Evolutionary conservation across 345 rosid species (phyloP).

Genomic region (Hevea brasiliensis): DNA sequence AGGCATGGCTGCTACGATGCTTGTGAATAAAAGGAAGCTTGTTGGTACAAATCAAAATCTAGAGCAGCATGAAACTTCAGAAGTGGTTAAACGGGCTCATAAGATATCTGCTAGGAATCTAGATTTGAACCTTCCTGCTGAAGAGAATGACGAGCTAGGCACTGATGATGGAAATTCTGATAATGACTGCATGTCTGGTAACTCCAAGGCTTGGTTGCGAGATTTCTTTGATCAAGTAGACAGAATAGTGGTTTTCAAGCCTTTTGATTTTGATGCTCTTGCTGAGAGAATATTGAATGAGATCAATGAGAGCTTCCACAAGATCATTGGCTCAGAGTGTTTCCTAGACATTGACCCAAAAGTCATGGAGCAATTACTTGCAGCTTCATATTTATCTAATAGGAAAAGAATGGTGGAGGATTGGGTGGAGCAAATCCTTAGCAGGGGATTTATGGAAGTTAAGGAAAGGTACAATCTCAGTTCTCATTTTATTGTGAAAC

Average conservation of each 20-base stretch:
- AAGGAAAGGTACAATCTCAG: conserved; percentile 22
- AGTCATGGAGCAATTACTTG: conserved; percentile 49
- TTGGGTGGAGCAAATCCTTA: conserved; percentile 57
- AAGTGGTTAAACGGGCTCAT: conserved; percentile 29
- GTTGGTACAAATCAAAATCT: conserved; percentile 27
- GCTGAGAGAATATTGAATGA: conserved; percentile 37
- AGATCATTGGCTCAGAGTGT: conserved; percentile 40
- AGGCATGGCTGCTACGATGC: conserved; percentile 15
- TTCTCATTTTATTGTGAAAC: conserved; percentile 39
- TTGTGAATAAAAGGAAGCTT: conserved; percentile 35
- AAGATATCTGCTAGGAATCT: conserved; percentile 42
- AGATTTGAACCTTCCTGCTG: conserved; percentile 69
- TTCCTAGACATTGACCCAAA: conserved; percentile 47
- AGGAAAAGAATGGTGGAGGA: conserved; percentile 38
- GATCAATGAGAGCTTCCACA: conserved; percentile 37
- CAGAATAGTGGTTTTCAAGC: conserved; percentile 52
- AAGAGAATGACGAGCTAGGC: conserved; percentile 34
- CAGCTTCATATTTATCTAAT: conserved; percentile 49
- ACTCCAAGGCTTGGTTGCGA: conserved; percentile 54
- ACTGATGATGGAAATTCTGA: conserved; percentile 13
- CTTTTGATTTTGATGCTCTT: conserved; percentile 54
- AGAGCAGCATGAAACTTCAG: conserved; percentile 2
- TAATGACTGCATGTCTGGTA: conserved; percentile 40
- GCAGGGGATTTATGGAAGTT: conserved; percentile 46
- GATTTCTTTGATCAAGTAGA: conserved; percentile 47